Evolutionary conservation across 768 basidiomycete species (phyloP), one percentile per base, ranked within the genome.

Genomic region (Sistotremastrum niveocremeum): DNA sequence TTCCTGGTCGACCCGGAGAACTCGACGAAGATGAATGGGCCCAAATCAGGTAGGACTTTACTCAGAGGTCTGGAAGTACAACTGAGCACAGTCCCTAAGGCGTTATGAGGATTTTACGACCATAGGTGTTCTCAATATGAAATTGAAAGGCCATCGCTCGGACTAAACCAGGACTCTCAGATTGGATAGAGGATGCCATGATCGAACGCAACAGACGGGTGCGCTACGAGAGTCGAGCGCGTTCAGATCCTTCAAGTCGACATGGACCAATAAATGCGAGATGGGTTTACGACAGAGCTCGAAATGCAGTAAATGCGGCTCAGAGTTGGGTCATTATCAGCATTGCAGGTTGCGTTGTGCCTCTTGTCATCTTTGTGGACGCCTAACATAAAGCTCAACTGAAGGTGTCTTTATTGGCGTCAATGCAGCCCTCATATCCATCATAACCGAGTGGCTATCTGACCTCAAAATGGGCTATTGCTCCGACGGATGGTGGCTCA

Each of bases 391-490:
- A 29, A 30, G 39, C 7, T 37, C 37, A 39, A 35, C 34, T 40
- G 34, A 57, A 94, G 94, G 94, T 7, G 72, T 89, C 29, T 79
- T 76, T 53, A 98, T 99, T 50, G 95, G 95, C 33, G 60, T 90
- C 37, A 95, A 88, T 54, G 89, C 91, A n/a, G 94, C 89, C 6
- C 62, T 98, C 44, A 91, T 95, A 44, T 90, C 91, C 32, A 95
- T 99, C 54, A 67, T 91, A 49, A 95, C 89, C 41, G 88, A 86
- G 64, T 99, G 95, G 95, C 74, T 99, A 28, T 90, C 91, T 2
- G 94, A 98, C 62, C 79, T 98, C 52, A 98, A 97, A 67, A 84
- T 93, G 69, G 95, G 95, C 1, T 95, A 97, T 58, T 99, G 95
- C 64, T 72, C 77, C 3, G 88, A 91, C 53, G 93, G 88, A 1